These are phyloP conservation scores for Colletotrichum sp. DNA, from an alignment of 2,329 filamentous ascomycete genomes.

Conservation along the genomic window DNA sequence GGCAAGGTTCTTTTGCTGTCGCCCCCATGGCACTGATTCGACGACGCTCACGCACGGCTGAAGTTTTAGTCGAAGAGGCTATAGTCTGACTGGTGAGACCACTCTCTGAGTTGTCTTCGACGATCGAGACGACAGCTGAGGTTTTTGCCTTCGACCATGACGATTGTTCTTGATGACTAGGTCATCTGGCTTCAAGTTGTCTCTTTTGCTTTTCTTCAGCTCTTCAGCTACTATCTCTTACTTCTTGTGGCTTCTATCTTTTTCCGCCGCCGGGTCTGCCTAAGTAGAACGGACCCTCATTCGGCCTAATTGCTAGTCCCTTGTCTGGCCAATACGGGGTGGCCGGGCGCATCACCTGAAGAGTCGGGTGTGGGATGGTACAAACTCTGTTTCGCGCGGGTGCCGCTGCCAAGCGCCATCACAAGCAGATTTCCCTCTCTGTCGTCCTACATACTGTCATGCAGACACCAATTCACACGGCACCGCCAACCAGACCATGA, in stretches of 20 bases:
- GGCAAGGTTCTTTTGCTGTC: background rate
- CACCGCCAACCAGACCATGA: slow-evolving; percentile 7
- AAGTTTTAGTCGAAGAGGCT: background rate
- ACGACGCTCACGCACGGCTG: background rate
- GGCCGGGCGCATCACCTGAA: slow-evolving; percentile 12
- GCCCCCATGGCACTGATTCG: background rate
- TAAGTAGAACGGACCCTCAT: background rate
- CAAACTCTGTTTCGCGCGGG: slow-evolving; percentile 19
- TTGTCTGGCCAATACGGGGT: slow-evolving; percentile 1
- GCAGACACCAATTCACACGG: background rate
- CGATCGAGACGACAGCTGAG: background rate
- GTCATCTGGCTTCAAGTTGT: background rate
- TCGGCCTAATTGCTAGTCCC: background rate
- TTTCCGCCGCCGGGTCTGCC: background rate
- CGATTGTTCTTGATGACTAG: background rate
- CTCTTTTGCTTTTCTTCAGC: background rate
- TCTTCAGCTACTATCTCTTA: background rate
- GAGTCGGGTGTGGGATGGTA: slow-evolving; percentile 4
- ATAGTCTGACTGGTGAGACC: slow-evolving; percentile 1
- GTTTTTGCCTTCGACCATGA: background rate
- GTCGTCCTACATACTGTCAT: slow-evolving; percentile 12
- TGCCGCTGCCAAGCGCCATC: slow-evolving; percentile 20
- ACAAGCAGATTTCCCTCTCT: slow-evolving; percentile 16
- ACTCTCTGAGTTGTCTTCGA: background rate
- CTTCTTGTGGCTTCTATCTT: background rate